Conservation (phyloP, 2,329 filamentous ascomycete species). For the Phialophora chinensis region DNA sequence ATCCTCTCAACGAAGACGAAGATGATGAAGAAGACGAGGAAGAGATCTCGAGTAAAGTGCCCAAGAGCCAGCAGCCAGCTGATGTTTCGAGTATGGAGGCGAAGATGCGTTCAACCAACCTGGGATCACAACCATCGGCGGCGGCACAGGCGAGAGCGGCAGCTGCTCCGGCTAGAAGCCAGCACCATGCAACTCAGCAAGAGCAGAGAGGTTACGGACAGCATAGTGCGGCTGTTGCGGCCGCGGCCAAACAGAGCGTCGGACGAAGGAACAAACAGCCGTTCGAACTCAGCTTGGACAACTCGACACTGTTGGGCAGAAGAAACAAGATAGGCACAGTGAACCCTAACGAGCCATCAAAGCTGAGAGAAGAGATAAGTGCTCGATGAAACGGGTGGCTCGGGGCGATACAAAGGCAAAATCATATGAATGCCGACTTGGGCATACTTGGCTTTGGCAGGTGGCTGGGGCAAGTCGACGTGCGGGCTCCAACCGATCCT, state of each 20-base stretch:
- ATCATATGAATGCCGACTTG: not conserved
- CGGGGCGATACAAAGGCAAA: not conserved
- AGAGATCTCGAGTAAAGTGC: constrained; percentile 65
- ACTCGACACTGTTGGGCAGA: constrained; percentile 84
- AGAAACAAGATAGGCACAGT: constrained; percentile 44
- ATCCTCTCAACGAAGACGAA: constrained; percentile 67
- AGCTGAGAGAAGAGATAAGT: constrained; percentile 40
- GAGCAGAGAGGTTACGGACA: constrained; percentile 79
- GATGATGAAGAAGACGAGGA: constrained; percentile 65
- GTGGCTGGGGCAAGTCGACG: not conserved
- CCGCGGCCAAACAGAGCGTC: constrained; percentile 82
- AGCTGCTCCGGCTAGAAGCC: constrained; percentile 42
- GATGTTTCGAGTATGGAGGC: constrained; percentile 80
- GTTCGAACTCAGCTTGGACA: constrained; percentile 91
- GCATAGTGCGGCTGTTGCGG: constrained; percentile 82
- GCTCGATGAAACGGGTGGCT: constrained; percentile 26
- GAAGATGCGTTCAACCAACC: constrained; percentile 81
- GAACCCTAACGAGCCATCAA: constrained; percentile 30
- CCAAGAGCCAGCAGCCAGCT: constrained; percentile 64
- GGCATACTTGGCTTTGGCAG: not conserved
- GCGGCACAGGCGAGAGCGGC: constrained; percentile 66
- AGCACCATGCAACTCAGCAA: constrained; percentile 51
- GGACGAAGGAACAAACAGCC: constrained; percentile 75
- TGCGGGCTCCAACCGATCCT: not conserved
- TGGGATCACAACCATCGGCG: constrained; percentile 64